phyloP scores from a whole-genome alignment of 306 rosid species.

The Glycyrrhiza uralensis region DNA sequence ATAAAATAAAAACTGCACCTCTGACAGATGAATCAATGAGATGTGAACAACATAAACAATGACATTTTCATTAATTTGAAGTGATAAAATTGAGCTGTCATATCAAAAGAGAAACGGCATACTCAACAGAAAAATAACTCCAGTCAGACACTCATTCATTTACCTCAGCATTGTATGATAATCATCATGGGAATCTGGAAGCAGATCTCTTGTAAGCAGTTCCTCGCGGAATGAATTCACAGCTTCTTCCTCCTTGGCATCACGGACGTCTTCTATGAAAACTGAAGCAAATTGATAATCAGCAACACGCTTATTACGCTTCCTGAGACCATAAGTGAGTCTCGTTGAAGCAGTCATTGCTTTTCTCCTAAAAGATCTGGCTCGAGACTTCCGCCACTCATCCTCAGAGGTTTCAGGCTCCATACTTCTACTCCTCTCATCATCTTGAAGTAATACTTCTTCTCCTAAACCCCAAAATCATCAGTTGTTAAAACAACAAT shows the following conservation, averaged over 20 bases:
- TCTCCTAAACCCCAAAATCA: constrained; percentile 45
- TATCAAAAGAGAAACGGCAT: constrained; percentile 9
- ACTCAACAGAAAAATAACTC: neutral
- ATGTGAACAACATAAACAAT: neutral
- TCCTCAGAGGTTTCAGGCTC: constrained; percentile 72
- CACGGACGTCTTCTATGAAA: constrained; percentile 76
- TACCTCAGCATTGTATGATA: constrained; percentile 94
- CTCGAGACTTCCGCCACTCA: constrained; percentile 60
- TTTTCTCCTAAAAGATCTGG: constrained; percentile 70
- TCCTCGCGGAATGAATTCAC: constrained; percentile 58
- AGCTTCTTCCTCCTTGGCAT: constrained; percentile 77
- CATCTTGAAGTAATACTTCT: constrained; percentile 49
- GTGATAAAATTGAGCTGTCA: constrained; percentile 6
- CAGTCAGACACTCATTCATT: neutral
- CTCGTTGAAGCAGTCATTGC: constrained; percentile 55
- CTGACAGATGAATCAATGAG: neutral
- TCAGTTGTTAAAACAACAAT: neutral
- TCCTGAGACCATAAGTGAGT: constrained; percentile 47
- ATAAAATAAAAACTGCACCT: constrained; percentile 12
- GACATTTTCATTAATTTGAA: neutral
- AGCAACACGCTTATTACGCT: constrained; percentile 56
- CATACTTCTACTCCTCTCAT: constrained; percentile 45
- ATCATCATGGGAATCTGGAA: constrained; percentile 78
- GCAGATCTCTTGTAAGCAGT: constrained; percentile 55
- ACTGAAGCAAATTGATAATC: constrained; percentile 55